Base-by-base conservation (phyloP, 306 rosid species). In the Styphnolobium japonicum region DNA sequence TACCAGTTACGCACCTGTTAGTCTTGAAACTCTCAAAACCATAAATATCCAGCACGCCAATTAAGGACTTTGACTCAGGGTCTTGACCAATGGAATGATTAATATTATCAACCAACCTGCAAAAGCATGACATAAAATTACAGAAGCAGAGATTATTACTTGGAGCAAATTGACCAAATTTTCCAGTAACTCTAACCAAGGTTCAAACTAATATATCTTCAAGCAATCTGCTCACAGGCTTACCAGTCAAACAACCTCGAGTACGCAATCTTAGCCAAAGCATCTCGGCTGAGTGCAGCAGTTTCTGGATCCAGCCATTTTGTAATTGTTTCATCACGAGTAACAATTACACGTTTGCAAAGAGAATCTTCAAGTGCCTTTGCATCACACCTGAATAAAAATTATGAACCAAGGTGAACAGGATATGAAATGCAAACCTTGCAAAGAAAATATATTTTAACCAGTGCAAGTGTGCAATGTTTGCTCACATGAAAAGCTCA, bases 11-110 rank as follows among this genome's bases (percentile, higher is more conserved):
- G 90, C 84, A 92, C 98, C 98, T 94, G 97, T 94, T 94, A 55
- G 91, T 89, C 86, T 94, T 92, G 93, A 94, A 94, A 88, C 97
- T 94, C 88, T 94, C 98, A 83, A 94, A 94, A 67, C 98, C 97
- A 73, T 94, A 94, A 68, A 94, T 94, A 87, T 94, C 98, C 83
- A 94, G 89, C 81, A 92, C 98, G 3, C 98, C 98, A 85, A 94
- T 94, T 75, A 94, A 70, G 81, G 68, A 85, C 73, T 94, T 94
- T 3, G 98, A 94, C 60, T 94, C 76, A 4, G 93, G 91, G 68
- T 92, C 97, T 86, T 94, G 98, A 25, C 98, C 98, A 64, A 94
- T 92, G 71, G 98, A 85, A 75, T 42, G 85, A 79, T 92, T 94
- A 66, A 94, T 92, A 18, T 86, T 89, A 57, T 89, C 89, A 56